Base-by-base conservation (phyloP, 495 filamentous ascomycete species). In the Trypethelium eluteriae region DNA sequence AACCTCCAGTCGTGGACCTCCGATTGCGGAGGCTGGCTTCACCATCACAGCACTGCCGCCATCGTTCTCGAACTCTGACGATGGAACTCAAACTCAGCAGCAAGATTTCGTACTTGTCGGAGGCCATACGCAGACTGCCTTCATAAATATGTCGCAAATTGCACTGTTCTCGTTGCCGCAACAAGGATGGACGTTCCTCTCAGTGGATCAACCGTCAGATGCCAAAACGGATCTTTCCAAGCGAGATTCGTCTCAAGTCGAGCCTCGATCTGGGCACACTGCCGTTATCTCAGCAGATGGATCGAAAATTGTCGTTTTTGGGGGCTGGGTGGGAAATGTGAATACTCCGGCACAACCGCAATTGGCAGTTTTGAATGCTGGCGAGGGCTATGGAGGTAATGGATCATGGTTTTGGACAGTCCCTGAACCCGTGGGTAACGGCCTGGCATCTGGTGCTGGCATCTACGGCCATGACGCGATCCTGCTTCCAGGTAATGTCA, bases 81-180 rank as follows among this genome's bases (percentile, higher is more conserved):
- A 72, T 4, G 81, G 79, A n/a, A 77, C 78, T 32, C 73, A 83
- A 39, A 85, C 79, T 2, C 85, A 88, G 71, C 86, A 91, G 72
- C 86, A 86, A 62, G 86, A 86, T 63, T 93, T 89, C 63, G 85
- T 97, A 6, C 77, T 98, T 14, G 78, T 97, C 49, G 93, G 93
- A 12, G 93, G 93, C 0, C 91, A 97, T 73, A 96, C 92, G 0
- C 79, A 85, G 68, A 71, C 79, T 14, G 93, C 91, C 0, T 97
- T 96, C 70, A 85, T 96, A 73, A 96, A 96, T 74, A 96, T 95
- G 89, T 92, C 89, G 39, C 89, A 91, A 67, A 83, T 93, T 9
- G 93, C 93, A 0, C 77, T 98, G 1, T 96, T 92, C 79, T 91
- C 85, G 36, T 79, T 96, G 18, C 93, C 93, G 3, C 87, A 95